A percentile compares a stretch with the other conserved stretches of the same genome.
Evolutionary conservation across 345 rosid genomes (phyloP).

Genomic region (Kandelia obovata): DNA sequence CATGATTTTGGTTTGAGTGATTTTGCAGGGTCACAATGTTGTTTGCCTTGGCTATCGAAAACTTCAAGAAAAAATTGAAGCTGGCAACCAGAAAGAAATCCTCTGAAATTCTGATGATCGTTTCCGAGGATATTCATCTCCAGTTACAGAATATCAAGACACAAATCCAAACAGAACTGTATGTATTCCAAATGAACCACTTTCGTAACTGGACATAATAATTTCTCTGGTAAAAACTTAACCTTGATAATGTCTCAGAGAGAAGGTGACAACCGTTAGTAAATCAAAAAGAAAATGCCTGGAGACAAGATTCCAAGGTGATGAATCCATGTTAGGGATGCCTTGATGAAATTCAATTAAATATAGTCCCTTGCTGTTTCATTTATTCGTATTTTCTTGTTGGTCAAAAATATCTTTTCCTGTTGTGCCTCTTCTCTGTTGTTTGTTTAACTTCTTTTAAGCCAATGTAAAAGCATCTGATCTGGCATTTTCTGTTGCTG

Average conservation of each 20-base stretch:
- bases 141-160: conserved; percentile 63
- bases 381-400: not conserved
- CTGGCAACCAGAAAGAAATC: conserved; percentile 63
- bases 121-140: conserved; percentile 56
- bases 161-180: conserved; percentile 71
- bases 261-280: conserved; percentile 47
- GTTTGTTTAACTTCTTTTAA: too few species aligned
- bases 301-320: conserved; percentile 76
- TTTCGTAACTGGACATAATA: conserved; percentile 16
- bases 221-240: conserved; percentile 5
- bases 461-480: too few species aligned
- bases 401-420: too few species aligned
- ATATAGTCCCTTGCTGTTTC: not conserved
- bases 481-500: too few species aligned
- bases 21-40: conserved; percentile 61
- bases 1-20: conserved; percentile 26
- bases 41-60: conserved; percentile 65
- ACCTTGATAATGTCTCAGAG: conserved; percentile 45
- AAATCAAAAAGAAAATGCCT: conserved; percentile 72
- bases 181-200: conserved; percentile 29
- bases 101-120: conserved; percentile 65
- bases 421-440: not conserved
- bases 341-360: not conserved
- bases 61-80: conserved; percentile 62
- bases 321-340: not conserved